Conservation (phyloP, 495 filamentous ascomycete species). For the Aspergillus asperescens region DNA sequence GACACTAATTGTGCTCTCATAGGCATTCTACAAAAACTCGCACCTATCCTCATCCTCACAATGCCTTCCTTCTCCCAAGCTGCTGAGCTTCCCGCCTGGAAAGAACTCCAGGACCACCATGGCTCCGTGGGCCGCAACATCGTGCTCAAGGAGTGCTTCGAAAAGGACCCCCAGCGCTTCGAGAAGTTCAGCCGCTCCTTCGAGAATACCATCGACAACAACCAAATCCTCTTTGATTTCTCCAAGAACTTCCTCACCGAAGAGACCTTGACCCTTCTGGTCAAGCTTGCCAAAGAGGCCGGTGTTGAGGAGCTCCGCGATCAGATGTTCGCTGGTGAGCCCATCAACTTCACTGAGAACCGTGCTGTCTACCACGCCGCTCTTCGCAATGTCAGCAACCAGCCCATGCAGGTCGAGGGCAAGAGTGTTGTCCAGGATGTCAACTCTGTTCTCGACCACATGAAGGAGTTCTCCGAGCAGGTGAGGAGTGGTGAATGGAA, state of each 20-base stretch:
- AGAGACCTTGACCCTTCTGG: constrained; percentile 78
- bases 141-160: constrained; percentile 87
- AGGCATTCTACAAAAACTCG: constrained; percentile 1
- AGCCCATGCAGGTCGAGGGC: constrained; percentile 89
- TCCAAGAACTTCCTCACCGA: constrained; percentile 97
- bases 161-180: constrained; percentile 84
- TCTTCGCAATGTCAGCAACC: constrained; percentile 77
- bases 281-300: constrained; percentile 87
- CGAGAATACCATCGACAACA: constrained; percentile 67
- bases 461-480: constrained; percentile 95
- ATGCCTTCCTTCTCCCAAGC: constrained; percentile 67
- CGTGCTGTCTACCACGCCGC: constrained; percentile 95
- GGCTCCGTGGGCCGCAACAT: constrained; percentile 76
- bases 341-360: constrained; percentile 98
- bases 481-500: constrained; percentile 95
- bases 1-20: constrained; percentile 21
- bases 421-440: constrained; percentile 94
- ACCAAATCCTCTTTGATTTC: constrained; percentile 94
- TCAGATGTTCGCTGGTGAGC: constrained; percentile 93
- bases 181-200: constrained; percentile 83
- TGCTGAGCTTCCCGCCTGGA: constrained; percentile 76
- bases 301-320: constrained; percentile 88
- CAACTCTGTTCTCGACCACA: constrained; percentile 86
- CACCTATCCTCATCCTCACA: constrained; percentile 21
- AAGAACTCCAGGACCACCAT: constrained; percentile 83